These are phyloP conservation scores for Aspergillus transmontanensis DNA, from an alignment of 2,329 filamentous ascomycete genomes.

Conservation along the genomic window DNA sequence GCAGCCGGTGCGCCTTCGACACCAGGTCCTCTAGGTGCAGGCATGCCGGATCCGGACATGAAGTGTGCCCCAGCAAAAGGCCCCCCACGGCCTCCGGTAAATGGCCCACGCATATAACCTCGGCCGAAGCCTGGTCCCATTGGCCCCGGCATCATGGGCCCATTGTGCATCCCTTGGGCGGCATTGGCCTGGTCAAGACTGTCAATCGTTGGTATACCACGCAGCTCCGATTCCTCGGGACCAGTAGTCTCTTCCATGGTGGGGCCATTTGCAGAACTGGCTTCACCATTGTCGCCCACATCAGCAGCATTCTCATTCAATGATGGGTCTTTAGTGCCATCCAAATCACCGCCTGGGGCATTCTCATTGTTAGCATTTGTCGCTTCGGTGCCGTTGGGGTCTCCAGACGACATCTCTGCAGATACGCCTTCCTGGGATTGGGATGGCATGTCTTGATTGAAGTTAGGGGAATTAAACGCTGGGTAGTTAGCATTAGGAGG, in stretches of 20 bases:
- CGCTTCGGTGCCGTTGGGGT: conserved; percentile 19
- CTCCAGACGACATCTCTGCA: conserved; percentile 12
- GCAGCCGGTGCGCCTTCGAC: conserved; percentile 79
- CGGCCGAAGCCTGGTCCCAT: conserved; percentile 41
- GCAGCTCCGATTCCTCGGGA: conserved; percentile 26
- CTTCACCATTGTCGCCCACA: conserved; percentile 18
- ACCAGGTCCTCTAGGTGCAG: conserved; percentile 56
- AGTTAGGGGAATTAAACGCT: conserved; percentile 31
- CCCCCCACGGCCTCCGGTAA: conserved; percentile 43
- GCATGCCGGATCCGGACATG: conserved; percentile 30
- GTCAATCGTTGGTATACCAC: conserved; percentile 36
- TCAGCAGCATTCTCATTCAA: conserved; percentile 16
- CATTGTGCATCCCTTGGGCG: conserved; percentile 31
- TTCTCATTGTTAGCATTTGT: conserved; percentile 38
- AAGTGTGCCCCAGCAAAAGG: conserved; percentile 32
- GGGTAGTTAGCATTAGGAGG: conserved; percentile 36
- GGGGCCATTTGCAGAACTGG: conserved; percentile 12
- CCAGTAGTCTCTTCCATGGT: conserved; percentile 16
- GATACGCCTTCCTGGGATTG: conserved; percentile 21
- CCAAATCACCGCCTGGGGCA: conserved; percentile 35
- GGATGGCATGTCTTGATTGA: conserved; percentile 26
- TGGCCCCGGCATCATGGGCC: conserved; percentile 29
- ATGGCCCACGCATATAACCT: conserved; percentile 51
- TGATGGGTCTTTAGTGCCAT: conserved; percentile 30
- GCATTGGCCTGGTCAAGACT: conserved; percentile 31